A percentile compares a stretch with the other conserved stretches of the same genome.
Evolutionary conservation across 73 alveolate species (phyloP).

Genomic region (Blepharisma japonicum): DNA sequence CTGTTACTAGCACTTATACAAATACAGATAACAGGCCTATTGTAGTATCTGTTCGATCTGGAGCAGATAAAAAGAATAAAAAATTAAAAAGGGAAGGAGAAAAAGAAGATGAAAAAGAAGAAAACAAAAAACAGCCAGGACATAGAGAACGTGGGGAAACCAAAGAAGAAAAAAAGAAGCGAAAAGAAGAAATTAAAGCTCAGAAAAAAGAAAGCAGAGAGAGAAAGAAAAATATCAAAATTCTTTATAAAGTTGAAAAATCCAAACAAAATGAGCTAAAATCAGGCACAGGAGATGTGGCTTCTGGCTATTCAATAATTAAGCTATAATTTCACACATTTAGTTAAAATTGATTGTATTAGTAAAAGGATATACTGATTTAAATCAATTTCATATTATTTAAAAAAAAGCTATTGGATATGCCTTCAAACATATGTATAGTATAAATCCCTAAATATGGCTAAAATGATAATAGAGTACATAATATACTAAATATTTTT

Average conservation of each 20-base stretch:
- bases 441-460: too few species aligned
- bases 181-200: slow-evolving; percentile 12
- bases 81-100: background rate
- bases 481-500: too few species aligned
- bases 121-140: background rate
- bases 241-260: background rate
- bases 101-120: background rate
- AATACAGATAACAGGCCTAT: slow-evolving; percentile 24
- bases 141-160: background rate
- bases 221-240: background rate
- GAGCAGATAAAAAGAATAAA: background rate
- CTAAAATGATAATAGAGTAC: too few species aligned
- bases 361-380: too few species aligned
- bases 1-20: background rate
- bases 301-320: slow-evolving; percentile 1
- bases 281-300: background rate
- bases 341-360: too few species aligned
- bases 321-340: background rate
- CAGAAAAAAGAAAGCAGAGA: slow-evolving; percentile 13
- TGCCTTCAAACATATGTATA: too few species aligned
- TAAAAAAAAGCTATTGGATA: too few species aligned
- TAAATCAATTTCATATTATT: too few species aligned
- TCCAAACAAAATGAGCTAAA: background rate
- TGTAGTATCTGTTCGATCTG: background rate
- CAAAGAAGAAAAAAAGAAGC: slow-evolving; percentile 3